These are phyloP conservation scores for Pseudogymnoascus sp. DNA, from an alignment of 2,329 filamentous ascomycete genomes.

Conservation along the genomic window DNA sequence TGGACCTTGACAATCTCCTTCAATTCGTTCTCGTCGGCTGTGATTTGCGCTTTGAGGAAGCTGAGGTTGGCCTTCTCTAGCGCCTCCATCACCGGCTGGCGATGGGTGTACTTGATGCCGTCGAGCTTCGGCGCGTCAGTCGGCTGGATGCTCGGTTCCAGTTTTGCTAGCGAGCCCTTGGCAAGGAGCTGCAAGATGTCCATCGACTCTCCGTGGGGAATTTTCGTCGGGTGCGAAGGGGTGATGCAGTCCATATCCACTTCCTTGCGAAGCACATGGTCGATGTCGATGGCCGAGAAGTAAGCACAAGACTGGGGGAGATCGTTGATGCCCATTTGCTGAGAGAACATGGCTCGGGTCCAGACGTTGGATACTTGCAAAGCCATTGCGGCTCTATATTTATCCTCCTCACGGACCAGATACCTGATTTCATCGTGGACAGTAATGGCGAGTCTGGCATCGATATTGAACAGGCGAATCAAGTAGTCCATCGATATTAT, in stretches of 20 bases:
- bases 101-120: constrained; percentile 57
- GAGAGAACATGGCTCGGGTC: constrained; percentile 94
- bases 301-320: constrained; percentile 90
- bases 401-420: constrained; percentile 74
- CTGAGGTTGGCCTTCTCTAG: constrained; percentile 46
- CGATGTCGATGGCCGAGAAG: constrained; percentile 92
- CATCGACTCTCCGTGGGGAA: constrained; percentile 76
- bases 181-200: constrained; percentile 72
- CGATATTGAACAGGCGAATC: constrained; percentile 71
- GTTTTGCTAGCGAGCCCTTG: constrained; percentile 57
- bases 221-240: constrained; percentile 70
- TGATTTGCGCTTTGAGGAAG: constrained; percentile 81
- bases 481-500: constrained; percentile 94
- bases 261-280: constrained; percentile 92
- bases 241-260: constrained; percentile 97
- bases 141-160: constrained; percentile 59
- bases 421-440: constrained; percentile 98
- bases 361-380: constrained; percentile 90
- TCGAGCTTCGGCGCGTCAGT: constrained; percentile 48
- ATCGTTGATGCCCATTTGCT: constrained; percentile 94
- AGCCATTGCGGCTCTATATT: constrained; percentile 84
- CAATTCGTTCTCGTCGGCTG: constrained; percentile 63
- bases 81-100: constrained; percentile 70
- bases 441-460: constrained; percentile 80
- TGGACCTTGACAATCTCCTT: constrained; percentile 57